These are phyloP conservation scores for Borovskyia barvae DNA, from an alignment of 208 protist species.

Conservation along the genomic window DNA sequence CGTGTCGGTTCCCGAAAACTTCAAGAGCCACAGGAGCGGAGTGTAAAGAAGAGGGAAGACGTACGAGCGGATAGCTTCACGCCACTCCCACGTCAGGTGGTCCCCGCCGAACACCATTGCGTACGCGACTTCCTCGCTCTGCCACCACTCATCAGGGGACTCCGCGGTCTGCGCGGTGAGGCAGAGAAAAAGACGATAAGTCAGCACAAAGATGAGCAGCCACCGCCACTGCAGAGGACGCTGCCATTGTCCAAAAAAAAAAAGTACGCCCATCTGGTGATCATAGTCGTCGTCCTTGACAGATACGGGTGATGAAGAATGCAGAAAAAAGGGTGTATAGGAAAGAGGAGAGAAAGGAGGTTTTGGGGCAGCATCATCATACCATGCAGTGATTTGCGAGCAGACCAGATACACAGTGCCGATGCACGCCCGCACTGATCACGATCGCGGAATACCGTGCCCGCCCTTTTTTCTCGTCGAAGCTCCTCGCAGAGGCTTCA, in stretches of 20 bases:
- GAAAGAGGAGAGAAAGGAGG: too few relatives aligned
- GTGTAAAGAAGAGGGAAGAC: slow-evolving; percentile 67
- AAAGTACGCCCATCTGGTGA: slow-evolving; percentile 24
- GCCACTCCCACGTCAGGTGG: slow-evolving; percentile 83
- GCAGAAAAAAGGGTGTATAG: too few relatives aligned
- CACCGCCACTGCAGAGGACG: slow-evolving; percentile 17
- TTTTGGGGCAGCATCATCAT: too few relatives aligned
- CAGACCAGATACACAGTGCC: too few relatives aligned
- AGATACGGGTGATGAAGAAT: too few relatives aligned
- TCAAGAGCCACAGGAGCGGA: slow-evolving; percentile 49
- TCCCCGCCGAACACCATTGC: slow-evolving; percentile 74
- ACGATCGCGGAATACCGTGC: too few relatives aligned
- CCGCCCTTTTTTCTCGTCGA: too few relatives aligned
- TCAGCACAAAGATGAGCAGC: slow-evolving; percentile 24
- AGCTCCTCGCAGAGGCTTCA: too few relatives aligned
- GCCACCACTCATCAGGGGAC: slow-evolving; percentile 89
- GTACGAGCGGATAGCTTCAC: slow-evolving; percentile 65
- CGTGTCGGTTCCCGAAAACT: slow-evolving; percentile 52
- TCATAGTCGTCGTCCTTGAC: too few relatives aligned
- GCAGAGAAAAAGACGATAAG: slow-evolving; percentile 52
- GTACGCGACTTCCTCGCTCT: slow-evolving; percentile 84
- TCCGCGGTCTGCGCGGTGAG: slow-evolving; percentile 49
- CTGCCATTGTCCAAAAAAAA: slow-evolving; percentile 15
- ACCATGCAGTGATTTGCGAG: too few relatives aligned
- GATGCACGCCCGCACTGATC: too few relatives aligned